Conservation (phyloP, 176 grass and related monocot genomes). For the Dendrocalamus sinicus region DNA sequence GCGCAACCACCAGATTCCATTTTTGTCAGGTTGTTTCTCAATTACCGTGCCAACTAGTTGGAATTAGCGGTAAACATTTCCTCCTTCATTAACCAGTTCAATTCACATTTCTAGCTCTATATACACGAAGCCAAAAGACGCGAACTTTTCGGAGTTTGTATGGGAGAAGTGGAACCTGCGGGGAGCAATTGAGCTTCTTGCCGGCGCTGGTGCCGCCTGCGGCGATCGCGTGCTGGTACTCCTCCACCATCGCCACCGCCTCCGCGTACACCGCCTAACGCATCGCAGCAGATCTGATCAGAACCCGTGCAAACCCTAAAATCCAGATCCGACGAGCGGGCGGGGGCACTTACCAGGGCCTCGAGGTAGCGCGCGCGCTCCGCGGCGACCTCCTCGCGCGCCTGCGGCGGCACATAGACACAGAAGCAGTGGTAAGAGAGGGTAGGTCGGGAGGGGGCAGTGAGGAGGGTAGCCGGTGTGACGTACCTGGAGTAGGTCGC, state of each 20-base stretch:
- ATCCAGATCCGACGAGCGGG: constrained; percentile 28
- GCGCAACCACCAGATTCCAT: background rate
- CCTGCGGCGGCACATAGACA: constrained; percentile 39
- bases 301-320: constrained; percentile 20
- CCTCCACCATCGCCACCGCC: constrained; percentile 84
- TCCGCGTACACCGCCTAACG: constrained; percentile 79
- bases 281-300: constrained; percentile 33
- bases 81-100: background rate
- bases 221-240: constrained; percentile 75
- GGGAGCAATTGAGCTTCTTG: constrained; percentile 78
- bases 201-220: constrained; percentile 52
- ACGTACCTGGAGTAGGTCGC: constrained; percentile 82
- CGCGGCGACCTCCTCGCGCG: constrained; percentile 80
- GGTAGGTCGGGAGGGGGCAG: background rate
- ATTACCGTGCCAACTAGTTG: background rate
- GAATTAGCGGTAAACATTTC: background rate
- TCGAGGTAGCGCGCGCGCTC: constrained; percentile 85
- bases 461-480: background rate
- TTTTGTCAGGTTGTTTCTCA: background rate
- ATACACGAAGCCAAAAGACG: background rate
- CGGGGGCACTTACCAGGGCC: constrained; percentile 71
- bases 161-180: constrained; percentile 57
- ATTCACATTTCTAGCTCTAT: background rate
- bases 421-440: background rate
- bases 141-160: background rate